Percentiles rank a stretch among this genome's conserved stretches.
Conservation (phyloP, 2,329 filamentous ascomycete species). For the Nemania diffusa region DNA sequence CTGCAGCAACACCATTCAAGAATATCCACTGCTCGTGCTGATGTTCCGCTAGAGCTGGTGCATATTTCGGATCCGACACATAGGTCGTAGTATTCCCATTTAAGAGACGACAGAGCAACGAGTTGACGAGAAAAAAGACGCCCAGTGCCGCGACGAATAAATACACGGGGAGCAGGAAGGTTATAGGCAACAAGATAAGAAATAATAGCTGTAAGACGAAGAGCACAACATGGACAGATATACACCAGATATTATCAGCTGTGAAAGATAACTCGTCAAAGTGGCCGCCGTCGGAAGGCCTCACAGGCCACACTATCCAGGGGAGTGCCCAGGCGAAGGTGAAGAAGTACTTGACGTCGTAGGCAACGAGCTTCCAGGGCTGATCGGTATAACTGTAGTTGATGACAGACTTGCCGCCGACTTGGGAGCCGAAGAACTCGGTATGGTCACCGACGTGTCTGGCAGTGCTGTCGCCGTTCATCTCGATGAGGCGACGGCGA, state of each 20-base stretch:
- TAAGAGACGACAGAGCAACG: conserved; percentile 60
- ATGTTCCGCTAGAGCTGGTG: conserved; percentile 60
- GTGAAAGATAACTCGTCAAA: conserved; percentile 74
- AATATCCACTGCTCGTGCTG: conserved; percentile 81
- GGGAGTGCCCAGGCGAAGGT: conserved; percentile 66
- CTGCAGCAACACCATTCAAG: conserved; percentile 76
- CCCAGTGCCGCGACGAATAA: conserved; percentile 53
- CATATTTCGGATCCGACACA: conserved; percentile 63
- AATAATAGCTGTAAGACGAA: conserved; percentile 69
- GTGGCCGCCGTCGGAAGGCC: conserved; percentile 61
- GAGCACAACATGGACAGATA: conserved; percentile 69
- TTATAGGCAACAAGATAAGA: conserved; percentile 66
- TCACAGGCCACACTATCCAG: conserved; percentile 68
- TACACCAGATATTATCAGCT: conserved; percentile 63
- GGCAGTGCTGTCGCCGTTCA: conserved; percentile 19
- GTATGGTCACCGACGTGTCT: conserved; percentile 47
- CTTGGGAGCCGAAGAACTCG: conserved; percentile 67
- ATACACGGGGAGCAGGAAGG: conserved; percentile 62
- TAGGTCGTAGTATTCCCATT: conserved; percentile 64
- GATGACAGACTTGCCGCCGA: conserved; percentile 66
- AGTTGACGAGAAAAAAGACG: conserved; percentile 62
- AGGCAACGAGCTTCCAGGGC: conserved; percentile 61
- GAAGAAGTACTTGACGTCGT: conserved; percentile 67
- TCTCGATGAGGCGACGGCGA: conserved; percentile 4
- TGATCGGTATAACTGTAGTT: conserved; percentile 70